Conservation (phyloP, 2,329 filamentous ascomycete species). For the Phaeophleospora eucalypticola region DNA sequence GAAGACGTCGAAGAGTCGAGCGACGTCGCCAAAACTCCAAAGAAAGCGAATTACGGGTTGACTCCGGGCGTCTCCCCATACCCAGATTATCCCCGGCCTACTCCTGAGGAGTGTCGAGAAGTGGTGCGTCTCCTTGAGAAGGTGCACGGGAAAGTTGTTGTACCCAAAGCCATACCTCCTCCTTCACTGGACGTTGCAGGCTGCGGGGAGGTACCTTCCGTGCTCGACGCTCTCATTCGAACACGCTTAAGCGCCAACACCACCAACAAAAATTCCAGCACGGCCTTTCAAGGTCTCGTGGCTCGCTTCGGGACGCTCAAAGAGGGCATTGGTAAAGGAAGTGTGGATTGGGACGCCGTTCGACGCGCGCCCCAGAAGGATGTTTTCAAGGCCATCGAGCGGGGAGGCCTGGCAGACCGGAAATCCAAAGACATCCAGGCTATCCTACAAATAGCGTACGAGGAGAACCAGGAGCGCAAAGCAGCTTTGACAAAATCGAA, state of each 20-base stretch:
- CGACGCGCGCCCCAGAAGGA: conserved; percentile 55
- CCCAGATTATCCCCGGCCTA: conserved; percentile 63
- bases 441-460: conserved; percentile 68
- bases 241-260: conserved; percentile 61
- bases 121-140: conserved; percentile 63
- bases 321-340: conserved; percentile 63
- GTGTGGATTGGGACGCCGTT: conserved; percentile 71
- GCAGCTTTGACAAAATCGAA: conserved; percentile 45
- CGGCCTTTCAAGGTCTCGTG: conserved; percentile 63
- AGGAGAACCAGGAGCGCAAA: conserved; percentile 60
- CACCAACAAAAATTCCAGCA: conserved; percentile 57
- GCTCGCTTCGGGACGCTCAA: conserved; percentile 60
- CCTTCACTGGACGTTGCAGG: conserved; percentile 70
- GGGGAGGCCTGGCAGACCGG: conserved; percentile 64
- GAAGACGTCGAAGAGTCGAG: conserved; percentile 16
- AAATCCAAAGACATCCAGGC: conserved; percentile 71
- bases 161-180: conserved; percentile 63
- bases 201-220: conserved; percentile 62
- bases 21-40: conserved; percentile 30
- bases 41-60: conserved; percentile 44
- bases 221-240: conserved; percentile 60
- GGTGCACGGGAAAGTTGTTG: conserved; percentile 60
- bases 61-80: conserved; percentile 58
- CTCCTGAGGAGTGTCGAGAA: conserved; percentile 63
- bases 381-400: conserved; percentile 65